Conservation (phyloP, 2,329 filamentous ascomycete genomes). For the Fusarium chaquense region DNA sequence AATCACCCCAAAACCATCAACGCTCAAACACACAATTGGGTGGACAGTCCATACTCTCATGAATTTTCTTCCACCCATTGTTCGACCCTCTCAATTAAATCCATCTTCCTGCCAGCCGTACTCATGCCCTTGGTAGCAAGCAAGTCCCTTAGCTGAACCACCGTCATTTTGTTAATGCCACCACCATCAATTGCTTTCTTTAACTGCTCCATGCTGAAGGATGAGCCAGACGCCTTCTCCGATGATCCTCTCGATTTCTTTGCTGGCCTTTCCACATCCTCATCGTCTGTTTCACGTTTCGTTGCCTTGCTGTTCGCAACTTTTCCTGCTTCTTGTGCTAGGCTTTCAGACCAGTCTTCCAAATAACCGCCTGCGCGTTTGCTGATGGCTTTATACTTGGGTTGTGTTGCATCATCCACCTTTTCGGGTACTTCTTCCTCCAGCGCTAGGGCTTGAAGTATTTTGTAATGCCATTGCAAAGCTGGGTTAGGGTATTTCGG, state of each 20-base stretch:
- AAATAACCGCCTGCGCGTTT: slow-evolving; percentile 87
- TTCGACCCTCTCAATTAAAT: slow-evolving; percentile 67
- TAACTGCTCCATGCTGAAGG: slow-evolving; percentile 61
- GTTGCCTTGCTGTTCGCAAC: slow-evolving; percentile 56
- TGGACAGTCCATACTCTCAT: slow-evolving; percentile 11
- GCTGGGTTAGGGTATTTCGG: slow-evolving; percentile 90
- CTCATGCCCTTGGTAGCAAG: slow-evolving; percentile 62
- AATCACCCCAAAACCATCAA: too few species aligned
- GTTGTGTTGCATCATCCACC: slow-evolving; percentile 80
- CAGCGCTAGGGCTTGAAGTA: slow-evolving; percentile 89
- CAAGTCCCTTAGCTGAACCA: slow-evolving; percentile 64
- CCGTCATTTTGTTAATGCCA: slow-evolving; percentile 65
- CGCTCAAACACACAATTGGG: background rate
- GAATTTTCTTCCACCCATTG: slow-evolving; percentile 66
- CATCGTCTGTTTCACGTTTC: slow-evolving; percentile 65
- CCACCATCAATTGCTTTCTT: slow-evolving; percentile 59
- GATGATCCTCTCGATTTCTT: slow-evolving; percentile 60
- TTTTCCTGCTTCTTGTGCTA: slow-evolving; percentile 67
- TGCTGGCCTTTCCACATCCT: slow-evolving; percentile 57
- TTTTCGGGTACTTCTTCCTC: slow-evolving; percentile 89
- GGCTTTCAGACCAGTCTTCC: slow-evolving; percentile 77
- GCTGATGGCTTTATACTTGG: slow-evolving; percentile 87
- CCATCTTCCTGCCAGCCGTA: slow-evolving; percentile 64
- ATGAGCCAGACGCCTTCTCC: slow-evolving; percentile 51
- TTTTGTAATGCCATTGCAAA: slow-evolving; percentile 97